Evolutionary conservation across 768 basidiomycete genomes (phyloP).

Genomic region (Cystobasidium ongulense): DNA sequence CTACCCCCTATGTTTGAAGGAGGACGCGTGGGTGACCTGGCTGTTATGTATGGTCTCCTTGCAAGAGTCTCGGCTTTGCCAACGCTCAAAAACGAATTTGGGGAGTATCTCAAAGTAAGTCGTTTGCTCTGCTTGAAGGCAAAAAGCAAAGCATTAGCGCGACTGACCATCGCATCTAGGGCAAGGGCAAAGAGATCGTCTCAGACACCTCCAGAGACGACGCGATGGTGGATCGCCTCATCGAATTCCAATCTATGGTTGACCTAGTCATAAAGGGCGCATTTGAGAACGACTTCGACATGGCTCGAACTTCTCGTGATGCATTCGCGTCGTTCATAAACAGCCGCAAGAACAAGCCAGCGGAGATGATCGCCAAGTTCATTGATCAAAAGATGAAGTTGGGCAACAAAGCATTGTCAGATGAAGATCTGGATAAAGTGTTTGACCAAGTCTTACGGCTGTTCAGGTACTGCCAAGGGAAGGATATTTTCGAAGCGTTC

Average conservation of each 20-base stretch:
- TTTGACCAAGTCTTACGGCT: conserved; percentile 63
- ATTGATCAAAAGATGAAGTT: conserved; percentile 77
- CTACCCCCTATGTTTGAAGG: conserved; percentile 53
- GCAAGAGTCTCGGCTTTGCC: conserved; percentile 54
- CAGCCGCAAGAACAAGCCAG: conserved; percentile 65
- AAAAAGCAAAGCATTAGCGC: background rate
- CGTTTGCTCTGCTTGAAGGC: conserved; percentile 50
- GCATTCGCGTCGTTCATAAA: conserved; percentile 69
- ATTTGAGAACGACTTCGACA: conserved; percentile 52
- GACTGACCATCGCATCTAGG: conserved; percentile 46
- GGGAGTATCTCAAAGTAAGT: conserved; percentile 55
- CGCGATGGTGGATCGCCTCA: conserved; percentile 65
- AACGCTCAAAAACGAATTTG: conserved; percentile 57
- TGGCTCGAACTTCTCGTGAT: conserved; percentile 46
- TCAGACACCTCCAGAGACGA: conserved; percentile 59
- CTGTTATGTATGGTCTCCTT: conserved; percentile 58
- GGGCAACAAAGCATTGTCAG: conserved; percentile 64
- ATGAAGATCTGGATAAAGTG: conserved; percentile 56
- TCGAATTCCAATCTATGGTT: conserved; percentile 59
- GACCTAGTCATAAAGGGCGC: conserved; percentile 52
- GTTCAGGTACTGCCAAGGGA: conserved; percentile 73
- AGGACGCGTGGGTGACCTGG: conserved; percentile 50
- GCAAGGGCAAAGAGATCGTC: conserved; percentile 58
- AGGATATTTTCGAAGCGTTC: conserved; percentile 87
- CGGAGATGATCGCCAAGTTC: conserved; percentile 86